Percentiles rank a stretch among this genome's conserved stretches.
Conservation (phyloP, 768 basidiomycete genomes). For the Lactifluus hygrophoroides region DNA sequence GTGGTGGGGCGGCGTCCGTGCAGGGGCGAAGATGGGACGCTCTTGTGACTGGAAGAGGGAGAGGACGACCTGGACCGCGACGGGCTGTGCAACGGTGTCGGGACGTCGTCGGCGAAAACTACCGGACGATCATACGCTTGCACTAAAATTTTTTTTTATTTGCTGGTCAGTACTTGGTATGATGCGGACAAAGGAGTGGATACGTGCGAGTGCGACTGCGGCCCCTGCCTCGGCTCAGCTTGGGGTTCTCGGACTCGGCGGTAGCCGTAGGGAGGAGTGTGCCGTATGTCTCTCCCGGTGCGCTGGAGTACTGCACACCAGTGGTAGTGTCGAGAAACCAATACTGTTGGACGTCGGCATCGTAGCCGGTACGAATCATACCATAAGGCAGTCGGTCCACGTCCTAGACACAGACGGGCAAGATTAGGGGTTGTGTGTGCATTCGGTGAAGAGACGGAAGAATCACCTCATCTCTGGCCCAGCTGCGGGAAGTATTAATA, state of each 20-base stretch:
- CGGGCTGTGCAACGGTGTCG: background rate
- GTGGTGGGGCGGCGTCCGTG: too few species aligned
- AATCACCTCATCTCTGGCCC: background rate
- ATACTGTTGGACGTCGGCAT: slow-evolving; percentile 14
- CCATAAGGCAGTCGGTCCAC: slow-evolving; percentile 8
- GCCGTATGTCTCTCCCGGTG: slow-evolving; percentile 14
- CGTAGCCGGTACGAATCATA: slow-evolving; percentile 14
- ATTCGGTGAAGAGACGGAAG: background rate
- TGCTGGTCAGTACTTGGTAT: background rate
- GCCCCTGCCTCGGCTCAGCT: background rate
- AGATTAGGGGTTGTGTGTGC: background rate
- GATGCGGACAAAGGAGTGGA: background rate
- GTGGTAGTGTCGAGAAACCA: slow-evolving; percentile 7
- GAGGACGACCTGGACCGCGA: background rate
- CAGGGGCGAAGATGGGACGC: background rate
- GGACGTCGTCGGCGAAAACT: slow-evolving; percentile 1
- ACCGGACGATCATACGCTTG: slow-evolving; percentile 16
- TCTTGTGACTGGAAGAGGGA: background rate
- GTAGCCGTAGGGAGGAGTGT: slow-evolving; percentile 7
- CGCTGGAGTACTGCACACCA: background rate
- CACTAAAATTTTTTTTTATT: too few species aligned
- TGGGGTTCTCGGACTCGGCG: background rate
- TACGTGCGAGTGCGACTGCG: slow-evolving; percentile 5
- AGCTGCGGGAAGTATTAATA: slow-evolving; percentile 2
- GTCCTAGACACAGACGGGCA: slow-evolving; percentile 1